Conservation (phyloP, 1,284 basidiomycete species). For the Apiotrichum gamsii region DNA sequence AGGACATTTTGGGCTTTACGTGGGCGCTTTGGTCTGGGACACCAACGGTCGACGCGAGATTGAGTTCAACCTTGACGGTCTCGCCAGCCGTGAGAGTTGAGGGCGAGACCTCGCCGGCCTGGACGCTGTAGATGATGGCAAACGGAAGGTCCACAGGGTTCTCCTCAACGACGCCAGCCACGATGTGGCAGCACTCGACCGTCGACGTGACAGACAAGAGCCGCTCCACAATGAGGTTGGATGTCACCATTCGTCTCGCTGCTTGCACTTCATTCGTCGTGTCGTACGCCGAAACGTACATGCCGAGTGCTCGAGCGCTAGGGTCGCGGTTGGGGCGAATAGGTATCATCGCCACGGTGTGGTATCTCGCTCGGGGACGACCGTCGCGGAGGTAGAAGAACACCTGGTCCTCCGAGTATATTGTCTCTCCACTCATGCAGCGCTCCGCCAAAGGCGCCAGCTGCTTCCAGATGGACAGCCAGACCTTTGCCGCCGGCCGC, state of each 20-base stretch:
- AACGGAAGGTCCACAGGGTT: slow-evolving; percentile 39
- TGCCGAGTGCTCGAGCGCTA: slow-evolving; percentile 18
- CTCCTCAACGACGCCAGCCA: slow-evolving; percentile 24
- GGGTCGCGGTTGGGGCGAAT: slow-evolving; percentile 20
- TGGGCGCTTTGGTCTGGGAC: slow-evolving; percentile 15
- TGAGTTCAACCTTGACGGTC: slow-evolving; percentile 3
- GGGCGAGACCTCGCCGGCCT: neutral
- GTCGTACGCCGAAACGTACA: slow-evolving; percentile 35
- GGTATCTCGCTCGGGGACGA: slow-evolving; percentile 29
- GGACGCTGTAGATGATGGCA: slow-evolving; percentile 27
- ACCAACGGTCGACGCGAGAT: slow-evolving; percentile 15
- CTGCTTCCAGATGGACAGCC: slow-evolving; percentile 25
- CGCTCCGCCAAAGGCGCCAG: slow-evolving; percentile 18
- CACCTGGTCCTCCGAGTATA: slow-evolving; percentile 26
- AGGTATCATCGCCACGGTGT: slow-evolving; percentile 34
- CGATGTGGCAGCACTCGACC: slow-evolving; percentile 24
- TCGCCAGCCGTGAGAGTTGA: neutral
- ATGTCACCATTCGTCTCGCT: slow-evolving; percentile 27
- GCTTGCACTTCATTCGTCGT: slow-evolving; percentile 29
- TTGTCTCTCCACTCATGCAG: slow-evolving; percentile 16
- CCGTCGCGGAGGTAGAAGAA: slow-evolving; percentile 20
- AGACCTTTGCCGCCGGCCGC: slow-evolving; percentile 23
- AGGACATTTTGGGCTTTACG: neutral
- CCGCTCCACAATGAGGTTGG: slow-evolving; percentile 31
- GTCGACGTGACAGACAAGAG: slow-evolving; percentile 20